phyloP scores from a whole-genome alignment of 2,329 filamentous ascomycete species.

The Alternaria viburni region DNA sequence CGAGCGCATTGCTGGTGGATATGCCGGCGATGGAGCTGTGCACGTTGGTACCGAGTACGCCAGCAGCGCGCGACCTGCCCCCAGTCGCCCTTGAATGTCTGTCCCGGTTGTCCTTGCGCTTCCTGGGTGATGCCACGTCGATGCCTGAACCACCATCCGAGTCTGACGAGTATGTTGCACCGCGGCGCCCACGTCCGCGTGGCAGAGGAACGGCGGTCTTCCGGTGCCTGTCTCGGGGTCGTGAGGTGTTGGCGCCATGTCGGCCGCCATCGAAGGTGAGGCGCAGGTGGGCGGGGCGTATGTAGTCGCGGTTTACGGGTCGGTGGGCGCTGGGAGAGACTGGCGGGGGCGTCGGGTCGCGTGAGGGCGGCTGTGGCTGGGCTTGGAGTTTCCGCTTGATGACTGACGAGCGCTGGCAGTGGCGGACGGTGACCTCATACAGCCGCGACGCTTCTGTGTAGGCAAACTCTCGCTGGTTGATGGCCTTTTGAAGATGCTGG shows the following conservation, averaged over 20 bases:
- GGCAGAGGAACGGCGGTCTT: slow-evolving; percentile 23
- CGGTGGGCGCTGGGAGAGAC: slow-evolving; percentile 49
- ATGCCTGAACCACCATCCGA: slow-evolving; percentile 26
- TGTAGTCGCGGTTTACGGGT: slow-evolving; percentile 27
- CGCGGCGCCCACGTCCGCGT: slow-evolving; percentile 21
- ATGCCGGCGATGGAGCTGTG: slow-evolving; percentile 62
- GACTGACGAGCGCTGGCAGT: slow-evolving; percentile 62
- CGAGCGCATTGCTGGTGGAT: slow-evolving; percentile 67
- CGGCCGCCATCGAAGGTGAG: slow-evolving; percentile 35
- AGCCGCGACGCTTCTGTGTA: slow-evolving; percentile 63
- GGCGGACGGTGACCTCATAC: slow-evolving; percentile 63
- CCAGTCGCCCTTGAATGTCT: slow-evolving; percentile 51
- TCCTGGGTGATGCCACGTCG: slow-evolving; percentile 24
- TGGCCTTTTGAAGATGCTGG: slow-evolving; percentile 59
- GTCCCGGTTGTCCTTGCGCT: slow-evolving; percentile 42
- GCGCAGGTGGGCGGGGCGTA: slow-evolving; percentile 37
- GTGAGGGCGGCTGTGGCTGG: slow-evolving; percentile 65
- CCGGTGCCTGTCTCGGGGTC: slow-evolving; percentile 30
- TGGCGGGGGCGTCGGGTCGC: slow-evolving; percentile 63
- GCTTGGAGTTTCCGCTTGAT: slow-evolving; percentile 68
- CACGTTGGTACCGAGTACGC: slow-evolving; percentile 59
- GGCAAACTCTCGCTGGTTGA: slow-evolving; percentile 62
- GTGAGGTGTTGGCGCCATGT: slow-evolving; percentile 26
- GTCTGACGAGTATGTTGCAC: slow-evolving; percentile 21
- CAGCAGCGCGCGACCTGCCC: slow-evolving; percentile 45